Evolutionary conservation across 1,139 yeast species (phyloP).

Genomic region (Taphrina communis): DNA sequence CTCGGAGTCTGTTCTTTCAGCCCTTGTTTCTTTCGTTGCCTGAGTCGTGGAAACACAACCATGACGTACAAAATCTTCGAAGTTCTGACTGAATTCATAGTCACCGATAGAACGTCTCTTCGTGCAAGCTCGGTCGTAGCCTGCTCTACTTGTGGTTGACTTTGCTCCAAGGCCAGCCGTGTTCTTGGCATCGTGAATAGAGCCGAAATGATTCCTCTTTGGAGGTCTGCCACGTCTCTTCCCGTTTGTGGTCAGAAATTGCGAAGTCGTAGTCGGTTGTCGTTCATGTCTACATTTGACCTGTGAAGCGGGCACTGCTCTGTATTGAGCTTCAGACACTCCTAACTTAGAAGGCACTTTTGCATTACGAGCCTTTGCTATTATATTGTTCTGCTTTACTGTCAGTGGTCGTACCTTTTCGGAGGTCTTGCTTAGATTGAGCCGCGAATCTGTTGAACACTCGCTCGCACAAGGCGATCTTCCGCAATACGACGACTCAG

Average conservation of each 20-base stretch:
- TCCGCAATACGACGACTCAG: background rate
- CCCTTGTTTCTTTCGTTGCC: background rate
- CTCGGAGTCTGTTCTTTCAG: background rate
- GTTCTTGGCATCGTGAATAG: background rate
- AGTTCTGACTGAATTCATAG: constrained; percentile 28
- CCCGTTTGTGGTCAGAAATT: background rate
- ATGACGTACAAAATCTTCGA: constrained; percentile 1
- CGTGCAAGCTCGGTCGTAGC: background rate
- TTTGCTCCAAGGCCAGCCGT: background rate
- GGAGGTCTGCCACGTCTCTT: constrained; percentile 16
- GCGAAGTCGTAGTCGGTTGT: background rate
- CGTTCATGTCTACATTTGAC: too few relatives aligned
- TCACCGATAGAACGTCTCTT: constrained; percentile 25
- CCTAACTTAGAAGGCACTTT: background rate
- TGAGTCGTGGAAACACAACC: background rate
- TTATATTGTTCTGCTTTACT: background rate
- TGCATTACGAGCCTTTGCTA: background rate
- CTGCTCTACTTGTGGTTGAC: background rate
- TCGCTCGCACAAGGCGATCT: background rate
- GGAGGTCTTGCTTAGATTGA: background rate
- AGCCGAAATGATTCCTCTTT: background rate
- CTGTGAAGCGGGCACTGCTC: background rate
- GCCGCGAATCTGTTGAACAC: background rate
- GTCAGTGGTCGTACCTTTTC: background rate
- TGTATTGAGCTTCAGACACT: background rate